Percentiles rank a stretch among this genome's conserved stretches.
Conservation (phyloP, 345 rosid genomes). For the Eucalyptus sp. region DNA sequence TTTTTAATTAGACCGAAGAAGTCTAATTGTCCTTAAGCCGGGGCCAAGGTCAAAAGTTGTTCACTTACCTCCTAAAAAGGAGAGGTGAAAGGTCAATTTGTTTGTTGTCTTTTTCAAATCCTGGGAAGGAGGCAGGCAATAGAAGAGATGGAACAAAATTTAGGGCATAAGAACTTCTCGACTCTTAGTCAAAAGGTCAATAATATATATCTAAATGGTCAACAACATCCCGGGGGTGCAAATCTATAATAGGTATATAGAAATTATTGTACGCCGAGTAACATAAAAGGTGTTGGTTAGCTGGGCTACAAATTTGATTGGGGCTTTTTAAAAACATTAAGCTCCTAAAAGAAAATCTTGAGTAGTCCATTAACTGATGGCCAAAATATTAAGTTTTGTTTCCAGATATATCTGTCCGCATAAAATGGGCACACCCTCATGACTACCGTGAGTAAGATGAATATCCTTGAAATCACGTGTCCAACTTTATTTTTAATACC, state of each 20-base stretch:
- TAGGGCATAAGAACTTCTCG: not conserved
- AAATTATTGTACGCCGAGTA: not conserved
- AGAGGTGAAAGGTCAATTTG: not conserved
- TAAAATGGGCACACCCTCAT: not conserved
- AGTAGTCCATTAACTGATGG: not conserved
- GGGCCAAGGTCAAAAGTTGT: not conserved
- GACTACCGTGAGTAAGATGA: not conserved
- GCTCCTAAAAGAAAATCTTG: not conserved
- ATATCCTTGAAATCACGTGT: not conserved
- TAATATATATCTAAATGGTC: no score
- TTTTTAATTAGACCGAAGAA: not conserved
- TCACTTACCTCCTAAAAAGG: not conserved
- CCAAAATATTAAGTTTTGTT: not conserved
- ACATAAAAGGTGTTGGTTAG: not conserved
- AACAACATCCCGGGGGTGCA: no score
- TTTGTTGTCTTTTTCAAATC: not conserved
- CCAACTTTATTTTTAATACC: not conserved
- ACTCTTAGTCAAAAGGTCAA: not conserved
- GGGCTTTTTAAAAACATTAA: not conserved
- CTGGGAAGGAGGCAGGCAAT: not conserved
- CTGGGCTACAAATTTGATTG: not conserved
- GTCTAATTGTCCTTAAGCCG: not conserved
- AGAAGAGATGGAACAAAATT: not conserved
- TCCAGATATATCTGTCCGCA: not conserved
- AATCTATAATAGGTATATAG: no score